Percentiles rank a stretch among this genome's conserved stretches.
Evolutionary conservation across 1,139 yeast species (phyloP).

Genomic region (Arxiozyma slooffiae): DNA sequence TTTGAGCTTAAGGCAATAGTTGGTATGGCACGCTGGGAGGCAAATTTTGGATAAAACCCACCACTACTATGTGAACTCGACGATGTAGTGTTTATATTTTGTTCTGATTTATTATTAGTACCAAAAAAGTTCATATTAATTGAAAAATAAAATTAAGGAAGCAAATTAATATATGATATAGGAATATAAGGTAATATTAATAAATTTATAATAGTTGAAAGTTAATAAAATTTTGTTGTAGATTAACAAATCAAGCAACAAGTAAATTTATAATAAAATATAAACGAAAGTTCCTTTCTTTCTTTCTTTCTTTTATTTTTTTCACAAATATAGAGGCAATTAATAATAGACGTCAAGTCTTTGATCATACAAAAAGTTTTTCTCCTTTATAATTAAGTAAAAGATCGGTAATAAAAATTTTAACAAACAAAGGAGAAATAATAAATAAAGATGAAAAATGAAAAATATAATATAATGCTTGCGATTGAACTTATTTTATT

Average conservation of each 20-base stretch:
- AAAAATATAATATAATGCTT: too few species aligned
- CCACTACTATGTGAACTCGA: constrained; percentile 11
- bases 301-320: not conserved
- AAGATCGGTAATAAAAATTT: too few species aligned
- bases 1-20: constrained; percentile 58
- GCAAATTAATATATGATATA: not conserved
- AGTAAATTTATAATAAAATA: too few species aligned
- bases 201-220: not conserved
- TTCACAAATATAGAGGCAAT: not conserved
- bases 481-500: not conserved
- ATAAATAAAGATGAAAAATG: too few species aligned
- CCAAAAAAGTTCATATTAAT: constrained; percentile 26
- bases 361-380: not conserved
- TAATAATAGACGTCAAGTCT: not conserved
- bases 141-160: too few species aligned
- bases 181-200: not conserved
- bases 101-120: constrained; percentile 7
- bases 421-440: not conserved
- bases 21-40: constrained; percentile 37
- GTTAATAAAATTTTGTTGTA: not conserved
- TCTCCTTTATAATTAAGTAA: not conserved
- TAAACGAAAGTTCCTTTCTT: not conserved
- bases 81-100: constrained; percentile 6
- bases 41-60: constrained; percentile 24
- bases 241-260: too few species aligned